These are phyloP conservation scores for Aspergillus baeticus DNA, from an alignment of 495 filamentous ascomycete genomes.

Conservation along the genomic window DNA sequence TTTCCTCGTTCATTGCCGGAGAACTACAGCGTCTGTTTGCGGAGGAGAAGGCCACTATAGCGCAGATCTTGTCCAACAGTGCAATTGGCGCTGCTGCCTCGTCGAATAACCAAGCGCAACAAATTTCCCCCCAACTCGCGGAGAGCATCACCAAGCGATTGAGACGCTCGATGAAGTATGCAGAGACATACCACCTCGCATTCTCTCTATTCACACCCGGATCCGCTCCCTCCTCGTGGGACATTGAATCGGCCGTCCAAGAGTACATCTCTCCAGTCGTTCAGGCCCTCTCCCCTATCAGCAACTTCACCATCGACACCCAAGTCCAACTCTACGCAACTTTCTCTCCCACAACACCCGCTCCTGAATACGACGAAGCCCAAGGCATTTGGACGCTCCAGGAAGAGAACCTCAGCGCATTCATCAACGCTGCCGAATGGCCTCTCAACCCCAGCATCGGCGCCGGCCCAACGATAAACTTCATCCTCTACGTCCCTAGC, in stretches of 20 bases:
- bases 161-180: constrained; percentile 83
- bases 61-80: constrained; percentile 67
- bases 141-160: constrained; percentile 59
- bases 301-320: constrained; percentile 95
- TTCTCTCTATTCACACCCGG: constrained; percentile 90
- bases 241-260: constrained; percentile 78
- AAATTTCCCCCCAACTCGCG: constrained; percentile 43
- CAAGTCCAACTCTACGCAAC: constrained; percentile 92
- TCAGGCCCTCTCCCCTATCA: constrained; percentile 72
- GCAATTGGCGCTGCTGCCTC: constrained; percentile 32
- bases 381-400: constrained; percentile 63
- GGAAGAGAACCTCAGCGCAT: constrained; percentile 86
- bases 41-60: constrained; percentile 87
- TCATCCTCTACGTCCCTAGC: constrained; percentile 79
- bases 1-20: constrained; percentile 78
- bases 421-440: constrained; percentile 98
- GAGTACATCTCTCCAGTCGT: constrained; percentile 82
- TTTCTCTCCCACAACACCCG: constrained; percentile 69
- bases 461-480: constrained; percentile 89
- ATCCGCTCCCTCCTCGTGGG: constrained; percentile 80
- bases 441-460: constrained; percentile 93
- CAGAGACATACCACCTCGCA: constrained; percentile 91
- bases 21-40: constrained; percentile 77
- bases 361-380: constrained; percentile 52
- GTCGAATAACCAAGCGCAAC: constrained; percentile 20